These are phyloP conservation scores for Yarrowia sp. DNA, from an alignment of 805 yeast species.

Conservation along the genomic window DNA sequence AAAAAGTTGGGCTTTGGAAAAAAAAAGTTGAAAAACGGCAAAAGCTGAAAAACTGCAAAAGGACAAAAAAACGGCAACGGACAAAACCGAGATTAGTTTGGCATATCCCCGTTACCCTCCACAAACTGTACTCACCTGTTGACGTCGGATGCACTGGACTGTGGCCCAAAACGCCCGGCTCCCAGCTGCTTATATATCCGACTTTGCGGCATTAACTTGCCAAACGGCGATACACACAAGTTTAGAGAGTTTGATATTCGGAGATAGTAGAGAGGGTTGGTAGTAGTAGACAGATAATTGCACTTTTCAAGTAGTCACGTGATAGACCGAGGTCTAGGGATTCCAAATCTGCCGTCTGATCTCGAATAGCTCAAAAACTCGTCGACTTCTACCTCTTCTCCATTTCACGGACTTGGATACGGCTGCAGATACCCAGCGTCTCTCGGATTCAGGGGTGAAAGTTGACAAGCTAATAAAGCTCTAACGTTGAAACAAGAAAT, in stretches of 20 bases:
- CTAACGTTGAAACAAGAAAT: slow-evolving; percentile 1
- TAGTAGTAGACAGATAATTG: too few relatives aligned
- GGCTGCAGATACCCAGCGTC: slow-evolving; percentile 22
- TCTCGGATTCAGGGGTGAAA: slow-evolving; percentile 30
- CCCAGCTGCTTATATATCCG: slow-evolving; percentile 21
- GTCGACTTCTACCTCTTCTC: too few relatives aligned
- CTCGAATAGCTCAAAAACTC: neutral
- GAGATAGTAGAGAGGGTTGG: neutral
- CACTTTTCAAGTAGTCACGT: neutral
- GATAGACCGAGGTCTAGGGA: neutral
- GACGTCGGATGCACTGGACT: neutral
- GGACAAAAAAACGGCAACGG: neutral
- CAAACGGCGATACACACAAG: neutral
- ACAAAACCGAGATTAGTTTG: neutral
- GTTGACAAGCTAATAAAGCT: slow-evolving; percentile 4
- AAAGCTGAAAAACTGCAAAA: neutral
- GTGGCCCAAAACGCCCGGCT: too few relatives aligned
- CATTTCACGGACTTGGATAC: slow-evolving; percentile 23
- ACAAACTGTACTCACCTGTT: slow-evolving; percentile 23
- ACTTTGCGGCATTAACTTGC: slow-evolving; percentile 21
- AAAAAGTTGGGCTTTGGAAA: neutral
- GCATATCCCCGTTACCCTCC: neutral
- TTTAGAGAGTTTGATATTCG: too few relatives aligned
- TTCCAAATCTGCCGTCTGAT: neutral
- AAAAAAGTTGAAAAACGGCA: neutral